Evolutionary conservation across 1,284 basidiomycete genomes (phyloP), one percentile per base, ranked within the genome.

Genomic region (Fomitiporia mediterranea): DNA sequence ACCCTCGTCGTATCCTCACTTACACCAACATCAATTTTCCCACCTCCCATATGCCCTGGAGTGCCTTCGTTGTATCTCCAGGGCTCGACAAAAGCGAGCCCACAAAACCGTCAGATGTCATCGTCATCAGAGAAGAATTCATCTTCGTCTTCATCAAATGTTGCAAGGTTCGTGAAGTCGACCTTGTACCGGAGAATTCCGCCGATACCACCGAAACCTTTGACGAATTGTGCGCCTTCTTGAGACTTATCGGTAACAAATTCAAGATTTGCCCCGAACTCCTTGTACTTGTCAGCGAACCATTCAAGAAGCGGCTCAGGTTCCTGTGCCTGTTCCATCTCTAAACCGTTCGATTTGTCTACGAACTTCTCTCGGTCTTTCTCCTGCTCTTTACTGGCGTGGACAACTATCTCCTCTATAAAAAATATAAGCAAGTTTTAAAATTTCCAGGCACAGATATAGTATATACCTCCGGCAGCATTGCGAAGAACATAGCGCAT

Each of bases 251-350:
- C 89, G 61, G 89, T 91, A 44, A 91, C 82, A 67, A 91, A 91
- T 70, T 98, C 96, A 60, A 98, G 85, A 64, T 89, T 89, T 57
- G 95, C 91, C 63, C 96, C 97, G 68, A 98, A 99, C 49, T 95
- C 90, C 70, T 93, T 94, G 81, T 99, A 99, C 71, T 95, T 94
- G 68, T 99, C 97, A 37, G 97, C 90, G 67, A 99, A 94, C 97
- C 97, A 99, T 72, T 99, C 94, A 59, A 98, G 83, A 15, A 97
- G 79, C 47, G 90, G 79, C 66, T 89, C 81, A 1, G 94, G 86
- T 63, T 97, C 94, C 1, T 67, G 66, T 3, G 74, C 73, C 69
- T 91, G 86, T 71, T 99, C 96, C 96, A 99, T 99, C 76, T 98
- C 95, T 47, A 86, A 70, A 7, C 92, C 90, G 13, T 95, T 99